Conservation (phyloP, 2,329 filamentous ascomycete genomes). For the Fusarium buharicum region DNA sequence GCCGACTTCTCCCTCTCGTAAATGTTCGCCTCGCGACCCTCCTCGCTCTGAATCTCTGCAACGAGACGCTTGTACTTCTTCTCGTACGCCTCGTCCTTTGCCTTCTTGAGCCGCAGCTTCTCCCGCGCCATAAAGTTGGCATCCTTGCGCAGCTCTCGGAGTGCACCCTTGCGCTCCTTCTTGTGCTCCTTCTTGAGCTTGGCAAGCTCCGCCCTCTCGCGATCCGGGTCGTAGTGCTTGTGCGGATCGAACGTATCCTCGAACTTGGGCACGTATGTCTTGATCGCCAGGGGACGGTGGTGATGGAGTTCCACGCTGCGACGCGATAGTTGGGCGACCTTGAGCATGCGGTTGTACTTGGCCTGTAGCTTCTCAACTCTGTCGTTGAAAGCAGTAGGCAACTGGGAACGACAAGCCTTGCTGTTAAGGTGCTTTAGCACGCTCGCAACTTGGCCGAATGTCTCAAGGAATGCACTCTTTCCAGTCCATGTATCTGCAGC, state of each 20-base stretch:
- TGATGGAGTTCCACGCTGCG: conserved; percentile 88
- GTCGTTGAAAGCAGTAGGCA: conserved; percentile 58
- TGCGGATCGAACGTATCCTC: conserved; percentile 94
- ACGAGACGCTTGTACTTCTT: conserved; percentile 93
- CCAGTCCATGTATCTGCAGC: conserved; percentile 78
- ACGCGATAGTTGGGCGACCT: conserved; percentile 71
- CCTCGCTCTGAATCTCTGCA: conserved; percentile 94
- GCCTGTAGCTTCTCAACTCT: conserved; percentile 55
- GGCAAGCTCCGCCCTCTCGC: conserved; percentile 83
- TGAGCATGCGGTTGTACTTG: conserved; percentile 65
- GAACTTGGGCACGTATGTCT: conserved; percentile 90
- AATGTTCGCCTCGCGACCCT: conserved; percentile 84
- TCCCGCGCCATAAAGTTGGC: conserved; percentile 92
- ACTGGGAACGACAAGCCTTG: conserved; percentile 61
- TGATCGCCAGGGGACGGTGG: conserved; percentile 88
- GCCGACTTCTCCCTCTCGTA: conserved; percentile 88
- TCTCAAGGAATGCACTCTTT: conserved; percentile 80
- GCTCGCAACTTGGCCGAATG: conserved; percentile 72
- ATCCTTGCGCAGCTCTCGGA: conserved; percentile 95
- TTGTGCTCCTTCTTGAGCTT: conserved; percentile 93
- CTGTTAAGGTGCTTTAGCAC: conserved; percentile 71
- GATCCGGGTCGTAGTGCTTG: conserved; percentile 97
- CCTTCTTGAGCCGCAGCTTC: conserved; percentile 91
- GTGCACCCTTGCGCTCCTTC: conserved; percentile 91
- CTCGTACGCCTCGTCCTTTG: conserved; percentile 92